Evolutionary conservation across 2,329 filamentous ascomycete genomes (phyloP).

Genomic region (Raffaelea ambrosiae): DNA sequence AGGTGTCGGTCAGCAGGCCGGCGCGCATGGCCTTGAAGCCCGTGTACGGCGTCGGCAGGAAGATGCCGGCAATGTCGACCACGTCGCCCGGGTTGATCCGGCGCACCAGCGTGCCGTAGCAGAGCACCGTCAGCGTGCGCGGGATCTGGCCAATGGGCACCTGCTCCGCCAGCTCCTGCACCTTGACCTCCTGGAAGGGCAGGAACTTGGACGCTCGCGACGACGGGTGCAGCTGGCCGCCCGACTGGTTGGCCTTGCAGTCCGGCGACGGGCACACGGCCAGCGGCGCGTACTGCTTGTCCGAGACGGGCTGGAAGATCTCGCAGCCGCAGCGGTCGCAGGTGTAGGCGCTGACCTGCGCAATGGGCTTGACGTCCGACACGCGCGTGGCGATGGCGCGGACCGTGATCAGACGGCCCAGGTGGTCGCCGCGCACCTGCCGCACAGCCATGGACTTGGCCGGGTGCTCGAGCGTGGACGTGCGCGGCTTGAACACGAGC

Average conservation of each 20-base stretch:
- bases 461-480: conserved; percentile 57
- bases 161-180: conserved; percentile 98
- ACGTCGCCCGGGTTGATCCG: conserved; percentile 90
- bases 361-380: conserved; percentile 93
- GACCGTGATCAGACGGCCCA: conserved; percentile 88
- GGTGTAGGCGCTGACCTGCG: conserved; percentile 97
- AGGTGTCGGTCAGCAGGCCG: conserved; percentile 93
- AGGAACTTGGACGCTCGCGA: conserved; percentile 95
- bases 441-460: conserved; percentile 74
- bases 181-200: conserved; percentile 96
- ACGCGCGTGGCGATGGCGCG: conserved; percentile 91
- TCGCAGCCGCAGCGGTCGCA: conserved; percentile 95
- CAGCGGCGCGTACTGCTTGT: conserved; percentile 84
- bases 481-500: conserved; percentile 87
- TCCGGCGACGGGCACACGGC: conserved; percentile 82
- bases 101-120: conserved; percentile 77
- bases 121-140: conserved; percentile 79
- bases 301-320: conserved; percentile 91
- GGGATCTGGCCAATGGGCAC: conserved; percentile 97
- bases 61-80: conserved; percentile 89
- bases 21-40: conserved; percentile 96
- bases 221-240: conserved; percentile 87
- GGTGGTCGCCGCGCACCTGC: conserved; percentile 84
- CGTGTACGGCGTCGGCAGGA: conserved; percentile 96
- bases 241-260: conserved; percentile 82